Base-by-base conservation (phyloP, 1,284 basidiomycete species). In the Sporisorium graminicola region DNA sequence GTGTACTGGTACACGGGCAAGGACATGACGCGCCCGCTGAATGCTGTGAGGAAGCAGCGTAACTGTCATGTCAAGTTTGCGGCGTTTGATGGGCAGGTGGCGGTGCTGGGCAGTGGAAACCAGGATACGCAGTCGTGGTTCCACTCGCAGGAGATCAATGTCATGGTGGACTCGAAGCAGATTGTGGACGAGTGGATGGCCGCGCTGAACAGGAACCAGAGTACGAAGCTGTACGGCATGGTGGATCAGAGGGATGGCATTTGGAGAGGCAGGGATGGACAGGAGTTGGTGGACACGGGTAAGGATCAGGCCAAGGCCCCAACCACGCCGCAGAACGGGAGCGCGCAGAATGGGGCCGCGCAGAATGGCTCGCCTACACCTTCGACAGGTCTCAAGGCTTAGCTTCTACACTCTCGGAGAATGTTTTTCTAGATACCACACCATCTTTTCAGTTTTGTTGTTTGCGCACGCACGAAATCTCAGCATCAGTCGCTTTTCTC, bases 71-170 rank as follows among this genome's bases (percentile, higher is more conserved):
- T 78, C 82, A 93, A 93, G 85, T 89, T 93, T 82, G 91, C 92
- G 83, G 88, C 90, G 40, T 89, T 92, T 71, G 92, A 93, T 80
- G 90, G 90, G 71, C 87, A 89, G 77, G 89, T 93, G 31, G 89
- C 89, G 22, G 92, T 93, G 65, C 87, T 90, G 27, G 92, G 92
- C 5, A 91, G 89, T 63, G 90, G 91, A 9, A 91, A 91, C 80
- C 90, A 90, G 62, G 83, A 85, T 54, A 85, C 83, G 22, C 91
- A 92, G 82, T 90, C 89, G 18, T 92, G 92, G 91, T 93, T 90
- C 88, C 92, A 93, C 85, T 91, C 90, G 44, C 91, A 92, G 76
- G 92, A 93, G 82, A 89, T 91, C 79, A 93, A 93, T 82, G 87
- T 92, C 64, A 90, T 93, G 89, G 88, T 93, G 54, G 92, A 93